Evolutionary conservation across 306 rosid species (phyloP).

Genomic region (Lathyrus sativus): DNA sequence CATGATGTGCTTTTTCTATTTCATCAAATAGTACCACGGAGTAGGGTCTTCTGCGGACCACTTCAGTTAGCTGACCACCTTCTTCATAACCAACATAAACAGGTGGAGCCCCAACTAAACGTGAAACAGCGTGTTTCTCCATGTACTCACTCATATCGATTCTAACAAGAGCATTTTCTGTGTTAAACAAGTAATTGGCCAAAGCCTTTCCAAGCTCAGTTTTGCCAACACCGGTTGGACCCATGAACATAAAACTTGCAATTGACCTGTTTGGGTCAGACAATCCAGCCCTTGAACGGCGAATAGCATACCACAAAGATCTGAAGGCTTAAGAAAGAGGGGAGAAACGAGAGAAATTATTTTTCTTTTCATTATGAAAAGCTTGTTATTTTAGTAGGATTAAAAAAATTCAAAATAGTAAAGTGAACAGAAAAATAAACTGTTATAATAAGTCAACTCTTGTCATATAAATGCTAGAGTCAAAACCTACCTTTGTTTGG

Average conservation of each 20-base stretch:
- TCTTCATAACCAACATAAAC: slow-evolving; percentile 90
- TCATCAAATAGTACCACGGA: slow-evolving; percentile 86
- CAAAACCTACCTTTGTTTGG: slow-evolving; percentile 80
- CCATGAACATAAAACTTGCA: slow-evolving; percentile 99
- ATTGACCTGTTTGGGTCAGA: slow-evolving; percentile 92
- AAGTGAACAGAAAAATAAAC: too few relatives aligned
- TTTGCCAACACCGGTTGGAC: slow-evolving; percentile 98
- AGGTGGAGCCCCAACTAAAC: slow-evolving; percentile 69
- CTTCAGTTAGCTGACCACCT: slow-evolving; percentile 96
- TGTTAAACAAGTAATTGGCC: slow-evolving; percentile 88
- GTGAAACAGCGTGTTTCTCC: slow-evolving; percentile 63
- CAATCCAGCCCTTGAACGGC: slow-evolving; percentile 93
- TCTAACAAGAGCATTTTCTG: slow-evolving; percentile 93
- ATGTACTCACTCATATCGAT: slow-evolving; percentile 98
- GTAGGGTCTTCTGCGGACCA: slow-evolving; percentile 87
- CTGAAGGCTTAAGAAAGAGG: not conserved
- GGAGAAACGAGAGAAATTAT: not conserved
- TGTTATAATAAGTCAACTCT: not conserved
- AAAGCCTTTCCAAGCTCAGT: slow-evolving; percentile 94
- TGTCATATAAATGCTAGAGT: not conserved
- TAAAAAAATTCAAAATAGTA: too few relatives aligned
- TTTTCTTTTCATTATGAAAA: not conserved
- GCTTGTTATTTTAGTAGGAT: not conserved
- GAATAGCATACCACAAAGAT: slow-evolving; percentile 60
- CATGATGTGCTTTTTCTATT: slow-evolving; percentile 92